phyloP scores from a whole-genome alignment of 345 rosid genomes.

The Citrus trifoliata region DNA sequence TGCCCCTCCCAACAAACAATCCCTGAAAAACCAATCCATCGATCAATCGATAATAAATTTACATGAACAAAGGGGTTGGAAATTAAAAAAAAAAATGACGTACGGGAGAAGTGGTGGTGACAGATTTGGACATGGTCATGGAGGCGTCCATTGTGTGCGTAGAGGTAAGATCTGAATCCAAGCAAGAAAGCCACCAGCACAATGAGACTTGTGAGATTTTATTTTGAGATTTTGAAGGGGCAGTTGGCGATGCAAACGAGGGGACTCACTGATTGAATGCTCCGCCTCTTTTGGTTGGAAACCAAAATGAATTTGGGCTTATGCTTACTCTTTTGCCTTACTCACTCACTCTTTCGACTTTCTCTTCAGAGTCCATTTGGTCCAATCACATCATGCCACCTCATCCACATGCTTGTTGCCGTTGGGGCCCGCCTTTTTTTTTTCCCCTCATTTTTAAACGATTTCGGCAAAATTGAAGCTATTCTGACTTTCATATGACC shows the following conservation, averaged over 20 bases:
- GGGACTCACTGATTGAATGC: constrained; percentile 26
- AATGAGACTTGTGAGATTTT: too few relatives aligned
- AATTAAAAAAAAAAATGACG: constrained; percentile 12
- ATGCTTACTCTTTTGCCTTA: neutral
- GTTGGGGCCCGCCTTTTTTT: neutral
- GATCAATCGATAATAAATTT: neutral
- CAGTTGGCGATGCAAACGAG: constrained; percentile 42
- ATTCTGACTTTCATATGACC: neutral
- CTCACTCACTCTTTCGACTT: too few relatives aligned
- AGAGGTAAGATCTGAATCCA: neutral
- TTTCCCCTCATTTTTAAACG: neutral
- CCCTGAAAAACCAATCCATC: constrained; percentile 34
- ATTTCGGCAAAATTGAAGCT: neutral
- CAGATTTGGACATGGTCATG: constrained; percentile 56
- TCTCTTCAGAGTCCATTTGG: too few relatives aligned
- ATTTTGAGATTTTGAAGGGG: constrained; percentile 12
- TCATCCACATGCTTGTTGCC: neutral
- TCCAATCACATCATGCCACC: neutral
- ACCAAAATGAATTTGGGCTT: neutral
- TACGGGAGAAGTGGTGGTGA: constrained; percentile 53
- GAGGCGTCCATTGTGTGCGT: constrained; percentile 64
- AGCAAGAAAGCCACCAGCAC: too few relatives aligned
- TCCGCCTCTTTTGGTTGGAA: constrained; percentile 33
- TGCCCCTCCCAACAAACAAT: constrained; percentile 39
- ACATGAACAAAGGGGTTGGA: neutral